phyloP scores from a whole-genome alignment of 1,284 basidiomycete species.

The Rhodotorula glutinis region DNA sequence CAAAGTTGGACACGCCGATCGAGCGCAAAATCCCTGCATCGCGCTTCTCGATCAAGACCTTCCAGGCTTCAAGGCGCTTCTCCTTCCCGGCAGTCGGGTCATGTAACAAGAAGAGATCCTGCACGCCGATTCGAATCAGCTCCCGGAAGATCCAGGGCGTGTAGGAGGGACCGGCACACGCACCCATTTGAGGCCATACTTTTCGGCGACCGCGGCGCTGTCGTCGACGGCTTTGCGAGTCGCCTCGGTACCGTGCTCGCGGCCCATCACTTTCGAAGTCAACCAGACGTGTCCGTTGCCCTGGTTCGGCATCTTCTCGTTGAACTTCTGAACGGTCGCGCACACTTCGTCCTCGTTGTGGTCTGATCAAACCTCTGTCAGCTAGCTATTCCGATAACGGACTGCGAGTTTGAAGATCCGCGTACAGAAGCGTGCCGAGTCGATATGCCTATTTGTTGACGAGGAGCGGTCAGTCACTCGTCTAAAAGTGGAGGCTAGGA shows the following conservation, averaged over 20 bases:
- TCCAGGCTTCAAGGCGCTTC: slow-evolving; percentile 62
- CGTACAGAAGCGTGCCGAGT: slow-evolving; percentile 60
- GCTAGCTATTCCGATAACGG: not conserved
- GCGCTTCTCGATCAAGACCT: slow-evolving; percentile 60
- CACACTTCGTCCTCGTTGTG: slow-evolving; percentile 65
- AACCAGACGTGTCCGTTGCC: slow-evolving; percentile 63
- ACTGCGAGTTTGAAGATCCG: not conserved
- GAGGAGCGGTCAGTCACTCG: not conserved
- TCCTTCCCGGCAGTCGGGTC: slow-evolving; percentile 62
- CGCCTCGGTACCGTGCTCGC: slow-evolving; percentile 37
- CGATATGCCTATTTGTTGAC: slow-evolving; percentile 54
- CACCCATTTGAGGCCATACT: slow-evolving; percentile 50
- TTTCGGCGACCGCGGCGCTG: slow-evolving; percentile 26
- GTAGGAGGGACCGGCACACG: too few species aligned
- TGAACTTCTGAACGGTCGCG: slow-evolving; percentile 57
- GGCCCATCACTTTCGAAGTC: slow-evolving; percentile 48
- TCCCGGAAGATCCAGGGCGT: slow-evolving; percentile 5
- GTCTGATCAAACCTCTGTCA: not conserved
- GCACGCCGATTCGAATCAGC: slow-evolving; percentile 41
- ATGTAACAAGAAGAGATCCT: slow-evolving; percentile 73
- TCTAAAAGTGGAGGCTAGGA: not conserved
- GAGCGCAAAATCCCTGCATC: slow-evolving; percentile 63
- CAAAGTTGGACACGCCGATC: slow-evolving; percentile 72
- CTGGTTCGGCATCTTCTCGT: slow-evolving; percentile 34
- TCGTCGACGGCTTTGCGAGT: slow-evolving; percentile 40